These are phyloP conservation scores for Phytopythium boreale DNA, from an alignment of 352 stramenopile genomes.

Conservation along the genomic window DNA sequence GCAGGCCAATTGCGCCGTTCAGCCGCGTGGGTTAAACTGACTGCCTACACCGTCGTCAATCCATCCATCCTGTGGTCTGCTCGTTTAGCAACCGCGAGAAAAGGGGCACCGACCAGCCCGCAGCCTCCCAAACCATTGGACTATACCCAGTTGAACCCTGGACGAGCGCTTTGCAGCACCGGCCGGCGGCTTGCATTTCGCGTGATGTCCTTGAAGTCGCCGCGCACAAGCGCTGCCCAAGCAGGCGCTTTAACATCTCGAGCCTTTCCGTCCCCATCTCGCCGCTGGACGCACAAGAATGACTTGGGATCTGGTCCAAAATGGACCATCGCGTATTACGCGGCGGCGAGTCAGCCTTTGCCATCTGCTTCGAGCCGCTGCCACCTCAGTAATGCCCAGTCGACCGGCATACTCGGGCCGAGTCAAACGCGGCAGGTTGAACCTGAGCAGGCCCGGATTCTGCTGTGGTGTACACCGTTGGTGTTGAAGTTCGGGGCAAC, in stretches of 20 bases:
- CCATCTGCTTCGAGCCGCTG: background rate
- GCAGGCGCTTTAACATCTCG: background rate
- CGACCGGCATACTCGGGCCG: background rate
- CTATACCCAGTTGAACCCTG: slow-evolving; percentile 2
- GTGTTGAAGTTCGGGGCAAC: slow-evolving; percentile 3
- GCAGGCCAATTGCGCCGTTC: background rate
- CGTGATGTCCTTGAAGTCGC: slow-evolving; percentile 1
- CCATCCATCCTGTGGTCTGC: background rate
- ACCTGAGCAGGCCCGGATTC: background rate
- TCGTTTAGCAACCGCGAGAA: background rate
- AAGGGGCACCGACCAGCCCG: background rate
- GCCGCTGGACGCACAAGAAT: too few species aligned
- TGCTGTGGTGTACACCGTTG: background rate
- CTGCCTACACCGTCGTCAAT: background rate
- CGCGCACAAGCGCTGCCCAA: background rate
- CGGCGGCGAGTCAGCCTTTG: background rate
- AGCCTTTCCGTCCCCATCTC: background rate
- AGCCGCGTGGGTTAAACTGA: background rate
- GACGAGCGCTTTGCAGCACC: background rate
- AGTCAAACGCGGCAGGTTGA: background rate
- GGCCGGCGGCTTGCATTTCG: background rate
- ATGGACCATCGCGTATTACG: slow-evolving; percentile 1
- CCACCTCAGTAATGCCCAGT: too few species aligned
- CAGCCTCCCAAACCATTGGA: background rate
- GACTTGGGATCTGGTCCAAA: background rate